Evolutionary conservation across 2,329 filamentous ascomycete genomes (phyloP).

Genomic region (Celoporthe dispersa): DNA sequence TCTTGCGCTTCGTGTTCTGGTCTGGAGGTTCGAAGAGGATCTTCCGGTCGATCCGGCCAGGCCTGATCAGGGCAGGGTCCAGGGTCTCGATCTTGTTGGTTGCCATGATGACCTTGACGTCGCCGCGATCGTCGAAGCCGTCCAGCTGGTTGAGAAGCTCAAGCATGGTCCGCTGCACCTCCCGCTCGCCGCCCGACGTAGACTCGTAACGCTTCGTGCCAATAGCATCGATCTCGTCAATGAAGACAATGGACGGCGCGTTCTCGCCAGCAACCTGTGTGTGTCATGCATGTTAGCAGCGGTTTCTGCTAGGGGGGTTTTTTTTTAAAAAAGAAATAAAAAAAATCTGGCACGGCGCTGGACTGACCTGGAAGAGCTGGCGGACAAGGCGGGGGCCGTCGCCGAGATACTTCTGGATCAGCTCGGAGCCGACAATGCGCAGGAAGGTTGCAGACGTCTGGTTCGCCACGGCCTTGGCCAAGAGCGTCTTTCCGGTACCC

Average conservation of each 20-base stretch:
- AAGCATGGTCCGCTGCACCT: constrained; percentile 98
- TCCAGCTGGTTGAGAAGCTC: constrained; percentile 98
- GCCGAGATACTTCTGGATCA: constrained; percentile 98
- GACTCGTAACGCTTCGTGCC: constrained; percentile 99
- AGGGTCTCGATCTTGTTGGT: constrained; percentile 99
- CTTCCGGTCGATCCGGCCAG: constrained; percentile 97
- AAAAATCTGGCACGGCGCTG: background rate
- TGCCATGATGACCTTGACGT: constrained; percentile 99
- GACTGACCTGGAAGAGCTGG: constrained; percentile 82
- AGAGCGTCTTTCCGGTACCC: constrained; percentile 92
- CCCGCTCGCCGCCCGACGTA: constrained; percentile 93
- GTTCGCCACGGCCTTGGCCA: constrained; percentile 97
- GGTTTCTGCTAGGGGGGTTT: no score
- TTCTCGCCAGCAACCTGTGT: constrained; percentile 86
- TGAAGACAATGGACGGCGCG: constrained; percentile 96
- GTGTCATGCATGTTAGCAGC: constrained; percentile 36
- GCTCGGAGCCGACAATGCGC: constrained; percentile 93
- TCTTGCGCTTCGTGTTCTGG: constrained; percentile 95
- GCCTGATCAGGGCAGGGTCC: constrained; percentile 93
- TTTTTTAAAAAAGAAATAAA: constrained; percentile 20
- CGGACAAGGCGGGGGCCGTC: constrained; percentile 93
- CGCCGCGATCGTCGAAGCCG: constrained; percentile 96
- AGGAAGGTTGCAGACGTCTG: constrained; percentile 99
- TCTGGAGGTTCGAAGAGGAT: constrained; percentile 74
- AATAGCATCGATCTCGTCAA: constrained; percentile 98